Evolutionary conservation across 352 stramenopile species (phyloP).

Genomic region (Elongisporangium anandrum): DNA sequence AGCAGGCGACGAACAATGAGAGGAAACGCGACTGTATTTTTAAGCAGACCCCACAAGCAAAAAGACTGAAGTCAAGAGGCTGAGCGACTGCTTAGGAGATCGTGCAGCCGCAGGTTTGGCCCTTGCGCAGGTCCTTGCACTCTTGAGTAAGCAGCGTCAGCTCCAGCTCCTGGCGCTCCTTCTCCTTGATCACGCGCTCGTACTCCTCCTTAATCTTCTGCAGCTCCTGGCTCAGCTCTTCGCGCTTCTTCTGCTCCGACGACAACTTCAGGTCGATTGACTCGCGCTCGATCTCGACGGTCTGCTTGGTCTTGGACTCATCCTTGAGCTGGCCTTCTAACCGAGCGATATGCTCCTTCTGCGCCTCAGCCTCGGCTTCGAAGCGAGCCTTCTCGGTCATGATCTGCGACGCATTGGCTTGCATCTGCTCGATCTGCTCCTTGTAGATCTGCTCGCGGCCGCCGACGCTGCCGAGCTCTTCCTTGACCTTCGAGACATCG

Average conservation of each 20-base stretch:
- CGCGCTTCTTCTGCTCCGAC: conserved; percentile 48
- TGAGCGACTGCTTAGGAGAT: conserved; percentile 40
- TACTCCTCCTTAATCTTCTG: conserved; percentile 59
- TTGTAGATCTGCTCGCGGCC: conserved; percentile 82
- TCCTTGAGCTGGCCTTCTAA: conserved; percentile 66
- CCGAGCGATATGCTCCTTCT: conserved; percentile 62
- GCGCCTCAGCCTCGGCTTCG: conserved; percentile 57
- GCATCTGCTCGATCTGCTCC: conserved; percentile 85
- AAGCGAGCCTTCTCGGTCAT: conserved; percentile 72
- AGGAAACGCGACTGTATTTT: neutral
- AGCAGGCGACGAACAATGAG: neutral
- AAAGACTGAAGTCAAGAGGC: neutral
- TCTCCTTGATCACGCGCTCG: conserved; percentile 73
- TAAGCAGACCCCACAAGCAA: conserved; percentile 4
- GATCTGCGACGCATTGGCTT: conserved; percentile 65
- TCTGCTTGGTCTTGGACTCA: conserved; percentile 56
- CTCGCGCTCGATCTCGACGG: conserved; percentile 73
- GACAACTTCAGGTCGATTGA: conserved; percentile 64
- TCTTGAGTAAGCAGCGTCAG: conserved; percentile 73
- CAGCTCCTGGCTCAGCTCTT: conserved; percentile 61
- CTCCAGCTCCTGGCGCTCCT: conserved; percentile 77
- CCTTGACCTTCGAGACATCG: conserved; percentile 74
- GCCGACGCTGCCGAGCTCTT: conserved; percentile 76
- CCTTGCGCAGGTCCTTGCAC: conserved; percentile 70
- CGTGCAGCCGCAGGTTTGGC: conserved; percentile 59